Evolutionary conservation across 1,139 yeast genomes (phyloP).

Genomic region (Suhomyces panamericanus): DNA sequence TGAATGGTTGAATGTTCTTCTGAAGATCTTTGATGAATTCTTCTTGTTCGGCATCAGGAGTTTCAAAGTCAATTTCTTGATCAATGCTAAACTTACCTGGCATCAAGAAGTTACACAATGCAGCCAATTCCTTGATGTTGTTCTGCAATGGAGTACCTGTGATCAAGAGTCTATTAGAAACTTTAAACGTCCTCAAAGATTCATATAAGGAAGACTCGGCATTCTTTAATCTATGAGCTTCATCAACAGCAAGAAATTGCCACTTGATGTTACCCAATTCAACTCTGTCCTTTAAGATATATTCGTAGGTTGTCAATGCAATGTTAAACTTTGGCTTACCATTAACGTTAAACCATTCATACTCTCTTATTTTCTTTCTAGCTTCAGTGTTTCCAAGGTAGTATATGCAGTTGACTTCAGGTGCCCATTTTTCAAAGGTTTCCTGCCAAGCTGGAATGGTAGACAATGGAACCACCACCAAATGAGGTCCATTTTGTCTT

Average conservation of each 20-base stretch:
- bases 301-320: conserved; percentile 90
- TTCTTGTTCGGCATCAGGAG: conserved; percentile 85
- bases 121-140: conserved; percentile 92
- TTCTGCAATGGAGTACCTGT: conserved; percentile 99
- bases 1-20: conserved; percentile 82
- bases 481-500: conserved; percentile 94
- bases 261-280: conserved; percentile 84
- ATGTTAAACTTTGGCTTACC: conserved; percentile 81
- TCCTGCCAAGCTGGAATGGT: conserved; percentile 99
- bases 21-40: conserved; percentile 84
- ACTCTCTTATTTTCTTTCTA: conserved; percentile 76
- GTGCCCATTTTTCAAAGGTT: conserved; percentile 96
- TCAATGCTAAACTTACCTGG: conserved; percentile 90
- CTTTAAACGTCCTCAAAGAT: conserved; percentile 78
- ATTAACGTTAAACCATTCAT: conserved; percentile 68
- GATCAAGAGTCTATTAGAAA: conserved; percentile 79
- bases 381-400: conserved; percentile 92
- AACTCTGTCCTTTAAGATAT: conserved; percentile 80
- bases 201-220: conserved; percentile 93
- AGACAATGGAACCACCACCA: conserved; percentile 93
- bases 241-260: conserved; percentile 98
- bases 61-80: conserved; percentile 89
- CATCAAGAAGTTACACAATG: conserved; percentile 91
- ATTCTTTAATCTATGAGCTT: conserved; percentile 94
- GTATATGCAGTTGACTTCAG: conserved; percentile 88